A percentile compares a stretch with the other conserved stretches of the same genome.
Conservation (phyloP, 495 filamentous ascomycete genomes). For the Penicillium goetzii region DNA sequence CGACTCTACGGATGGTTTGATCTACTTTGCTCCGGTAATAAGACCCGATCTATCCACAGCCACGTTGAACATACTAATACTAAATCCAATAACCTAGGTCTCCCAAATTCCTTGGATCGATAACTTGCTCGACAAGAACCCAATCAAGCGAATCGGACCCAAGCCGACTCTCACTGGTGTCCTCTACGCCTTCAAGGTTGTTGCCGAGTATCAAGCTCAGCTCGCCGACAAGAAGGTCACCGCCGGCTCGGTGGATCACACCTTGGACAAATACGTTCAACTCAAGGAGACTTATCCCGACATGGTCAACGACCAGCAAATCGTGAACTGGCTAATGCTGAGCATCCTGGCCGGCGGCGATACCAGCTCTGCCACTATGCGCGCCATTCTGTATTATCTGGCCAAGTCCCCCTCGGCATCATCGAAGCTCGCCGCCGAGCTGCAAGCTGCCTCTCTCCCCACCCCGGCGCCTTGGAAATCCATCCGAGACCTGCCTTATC, state of each 20-base stretch:
- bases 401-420: constrained; percentile 21
- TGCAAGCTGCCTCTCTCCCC: constrained; percentile 20
- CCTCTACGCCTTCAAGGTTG: constrained; percentile 30
- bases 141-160: constrained; percentile 36
- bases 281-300: constrained; percentile 26
- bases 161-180: constrained; percentile 31
- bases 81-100: constrained; percentile 21
- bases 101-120: constrained; percentile 55
- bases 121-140: constrained; percentile 52
- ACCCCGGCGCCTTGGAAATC: constrained; percentile 19
- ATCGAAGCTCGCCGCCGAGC: constrained; percentile 22
- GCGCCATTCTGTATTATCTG: constrained; percentile 32
- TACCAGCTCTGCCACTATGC: constrained; percentile 31
- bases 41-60: background rate
- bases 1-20: constrained; percentile 25
- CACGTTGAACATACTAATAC: background rate
- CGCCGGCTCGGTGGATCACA: constrained; percentile 23
- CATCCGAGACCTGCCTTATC: constrained; percentile 29
- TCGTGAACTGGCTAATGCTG: constrained; percentile 34
- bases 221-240: constrained; percentile 17
- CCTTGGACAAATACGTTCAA: constrained; percentile 30
- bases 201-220: constrained; percentile 28
- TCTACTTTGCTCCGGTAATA: constrained; percentile 29
- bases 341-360: constrained; percentile 34
- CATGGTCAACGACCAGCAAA: constrained; percentile 29